phyloP scores from a whole-genome alignment of 2,329 filamentous ascomycete genomes.

The Aspergillus sp. region DNA sequence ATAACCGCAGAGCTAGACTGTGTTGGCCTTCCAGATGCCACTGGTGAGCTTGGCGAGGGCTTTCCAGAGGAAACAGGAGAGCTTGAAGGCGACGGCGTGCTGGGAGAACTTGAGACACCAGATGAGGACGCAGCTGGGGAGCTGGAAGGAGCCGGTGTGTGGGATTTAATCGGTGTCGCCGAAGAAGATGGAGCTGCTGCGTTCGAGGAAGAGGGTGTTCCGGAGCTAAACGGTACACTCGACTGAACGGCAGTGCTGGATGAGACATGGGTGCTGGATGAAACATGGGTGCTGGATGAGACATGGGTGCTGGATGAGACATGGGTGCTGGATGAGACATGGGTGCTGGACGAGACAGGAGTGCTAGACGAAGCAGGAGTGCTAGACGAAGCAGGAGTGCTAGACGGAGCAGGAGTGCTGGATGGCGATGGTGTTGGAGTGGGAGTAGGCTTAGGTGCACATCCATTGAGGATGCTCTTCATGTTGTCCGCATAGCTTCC shows the following conservation, averaged over 20 bases:
- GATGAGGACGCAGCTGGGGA: background rate
- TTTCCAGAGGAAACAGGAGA: constrained; percentile 2
- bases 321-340: constrained; percentile 1
- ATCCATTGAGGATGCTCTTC: constrained; percentile 38
- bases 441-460: constrained; percentile 18
- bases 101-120: background rate
- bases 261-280: background rate
- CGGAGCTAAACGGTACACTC: constrained; percentile 1
- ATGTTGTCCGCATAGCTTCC: constrained; percentile 44
- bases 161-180: background rate
- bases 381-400: background rate
- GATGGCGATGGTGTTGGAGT: constrained; percentile 6
- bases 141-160: background rate
- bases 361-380: constrained; percentile 1
- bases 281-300: background rate
- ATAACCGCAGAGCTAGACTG: background rate
- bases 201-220: background rate
- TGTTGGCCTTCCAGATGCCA: background rate
- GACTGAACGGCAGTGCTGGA: constrained; percentile 1
- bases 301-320: background rate
- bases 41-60: background rate
- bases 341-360: constrained; percentile 1
- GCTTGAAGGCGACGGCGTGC: background rate
- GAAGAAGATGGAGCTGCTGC: background rate
- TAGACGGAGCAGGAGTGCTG: background rate